Evolutionary conservation across 2,329 filamentous ascomycete genomes (phyloP).

Genomic region (Exserohilum rostratum): DNA sequence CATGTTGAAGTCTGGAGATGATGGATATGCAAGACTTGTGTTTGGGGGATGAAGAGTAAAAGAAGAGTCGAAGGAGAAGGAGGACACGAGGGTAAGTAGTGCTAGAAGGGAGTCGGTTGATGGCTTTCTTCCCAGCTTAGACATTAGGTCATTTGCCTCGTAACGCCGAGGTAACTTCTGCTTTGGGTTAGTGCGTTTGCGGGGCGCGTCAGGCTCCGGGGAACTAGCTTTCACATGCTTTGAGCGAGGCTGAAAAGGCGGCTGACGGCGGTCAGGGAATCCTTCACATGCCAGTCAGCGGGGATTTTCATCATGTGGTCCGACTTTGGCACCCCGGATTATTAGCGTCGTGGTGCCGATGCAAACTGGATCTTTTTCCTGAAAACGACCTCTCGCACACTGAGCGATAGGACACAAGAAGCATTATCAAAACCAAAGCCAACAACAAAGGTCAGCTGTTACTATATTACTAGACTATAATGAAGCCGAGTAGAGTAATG

Average conservation of each 20-base stretch:
- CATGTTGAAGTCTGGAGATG: slow-evolving; percentile 30
- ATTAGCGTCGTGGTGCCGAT: slow-evolving; percentile 4
- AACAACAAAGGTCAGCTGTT: background rate
- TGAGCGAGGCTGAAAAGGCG: background rate
- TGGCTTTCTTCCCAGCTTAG: background rate
- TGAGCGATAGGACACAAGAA: background rate
- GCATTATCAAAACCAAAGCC: background rate
- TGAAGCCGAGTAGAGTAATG: background rate
- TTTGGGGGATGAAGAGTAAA: slow-evolving; percentile 3
- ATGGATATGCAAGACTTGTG: slow-evolving; percentile 5
- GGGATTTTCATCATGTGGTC: slow-evolving; percentile 1
- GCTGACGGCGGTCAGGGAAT: background rate
- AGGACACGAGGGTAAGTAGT: background rate
- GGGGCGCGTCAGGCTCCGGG: slow-evolving; percentile 23
- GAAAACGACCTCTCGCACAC: too few relatives aligned
- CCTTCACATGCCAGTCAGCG: slow-evolving; percentile 12
- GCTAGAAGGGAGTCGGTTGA: background rate
- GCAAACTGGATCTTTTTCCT: background rate
- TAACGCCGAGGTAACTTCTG: slow-evolving; percentile 22
- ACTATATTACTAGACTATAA: background rate
- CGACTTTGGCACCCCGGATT: background rate
- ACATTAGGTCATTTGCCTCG: slow-evolving; percentile 20
- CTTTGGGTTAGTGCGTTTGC: slow-evolving; percentile 18
- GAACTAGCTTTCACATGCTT: slow-evolving; percentile 29
- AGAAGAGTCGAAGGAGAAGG: background rate